Base-by-base conservation (phyloP, 192 early-diverging fungal genomes). In the Linnemannia exigua region DNA sequence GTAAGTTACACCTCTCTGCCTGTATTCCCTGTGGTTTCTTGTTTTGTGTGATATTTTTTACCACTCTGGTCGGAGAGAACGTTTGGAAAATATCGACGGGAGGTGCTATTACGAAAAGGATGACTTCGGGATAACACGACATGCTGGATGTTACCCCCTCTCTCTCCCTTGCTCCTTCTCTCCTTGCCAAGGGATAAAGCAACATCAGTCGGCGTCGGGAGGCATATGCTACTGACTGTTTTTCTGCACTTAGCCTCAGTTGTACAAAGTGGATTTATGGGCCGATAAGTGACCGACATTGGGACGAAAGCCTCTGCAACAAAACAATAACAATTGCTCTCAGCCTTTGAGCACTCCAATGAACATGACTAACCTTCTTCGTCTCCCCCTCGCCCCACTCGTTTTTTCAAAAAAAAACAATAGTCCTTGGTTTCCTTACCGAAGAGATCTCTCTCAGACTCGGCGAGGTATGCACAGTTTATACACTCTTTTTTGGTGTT, bases 381-480 rank as follows among this genome's bases (percentile, higher is more conserved):
- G 5, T 28, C 22, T 63, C n/a, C 52, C 52, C 28, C 58, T 63
- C 58, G 58, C 58, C 58, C 11, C 28, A 63, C 14, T 63, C 28
- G 28, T 63, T 12, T 38, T 33, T 35, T 36, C 17, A 22, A 69
- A 3, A 12, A 22, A 69, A 3, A 12, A 31, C 28, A 63, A 95
- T 96, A 88, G 89, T 99, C 70, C 91, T 99, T 48, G 96, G 95
- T 22, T 94, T 96, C 84, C 92, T 93, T 3, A 99, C 97, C 8
- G 98, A 99, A 75, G 96, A 99, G 70, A 81, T 97, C 33, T 88
- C 93, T 35, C 58, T 93, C 16, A 88, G 95, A 47, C 89, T 93
- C 36, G 92, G 92, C n/a, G 88, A 96, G 73, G 91, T 91, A 87
- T 63, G 76, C 38, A 48, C 38, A 28, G 58, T 80, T 41, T 31